These are phyloP conservation scores for Juncus inflexus DNA, from an alignment of 176 grass and related monocot species.

Conservation along the genomic window DNA sequence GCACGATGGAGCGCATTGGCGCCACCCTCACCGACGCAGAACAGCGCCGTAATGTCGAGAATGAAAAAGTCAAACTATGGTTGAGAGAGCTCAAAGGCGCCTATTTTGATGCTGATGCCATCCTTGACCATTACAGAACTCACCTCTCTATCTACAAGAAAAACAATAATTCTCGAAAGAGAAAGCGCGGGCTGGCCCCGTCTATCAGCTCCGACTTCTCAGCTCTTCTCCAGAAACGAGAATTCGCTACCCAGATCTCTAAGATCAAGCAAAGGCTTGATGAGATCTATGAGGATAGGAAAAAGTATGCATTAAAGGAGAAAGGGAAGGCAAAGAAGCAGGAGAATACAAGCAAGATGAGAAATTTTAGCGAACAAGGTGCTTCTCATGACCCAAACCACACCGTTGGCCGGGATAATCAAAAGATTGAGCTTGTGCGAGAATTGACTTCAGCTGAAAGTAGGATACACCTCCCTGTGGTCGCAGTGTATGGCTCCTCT, in stretches of 20 bases:
- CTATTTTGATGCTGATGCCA: constrained; percentile 32
- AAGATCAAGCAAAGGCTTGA: background rate
- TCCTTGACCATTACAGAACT: constrained; percentile 30
- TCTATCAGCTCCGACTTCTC: background rate
- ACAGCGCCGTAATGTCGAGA: constrained; percentile 28
- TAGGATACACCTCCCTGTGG: constrained; percentile 7
- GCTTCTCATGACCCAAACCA: background rate
- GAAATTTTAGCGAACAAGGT: background rate
- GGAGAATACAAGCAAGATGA: background rate
- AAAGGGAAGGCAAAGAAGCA: background rate
- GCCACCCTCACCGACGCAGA: constrained; percentile 30
- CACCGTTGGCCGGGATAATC: background rate
- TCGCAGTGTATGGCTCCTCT: constrained; percentile 24
- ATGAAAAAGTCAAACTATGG: constrained; percentile 19
- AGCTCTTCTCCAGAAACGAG: background rate
- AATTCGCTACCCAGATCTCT: background rate
- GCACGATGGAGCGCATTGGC: constrained; percentile 9
- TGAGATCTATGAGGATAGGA: no score
- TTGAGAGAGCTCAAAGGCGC: constrained; percentile 21
- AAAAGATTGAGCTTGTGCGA: constrained; percentile 13
- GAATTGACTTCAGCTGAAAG: background rate
- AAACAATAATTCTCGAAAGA: constrained; percentile 15
- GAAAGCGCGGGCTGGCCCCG: constrained; percentile 10
- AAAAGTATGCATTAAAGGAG: background rate
- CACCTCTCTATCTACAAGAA: constrained; percentile 6